Evolutionary conservation across 345 rosid genomes (phyloP).

Genomic region (thale cress (Arabidopsis thaliana)): TAIR10.1 NC_003075.7:16268501-16269000

Average conservation of each 20-base stretch:
- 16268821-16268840: slow-evolving; percentile 56
- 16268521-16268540: slow-evolving; percentile 57
- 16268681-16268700: not conserved
- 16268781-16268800: slow-evolving; percentile 60
- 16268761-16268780: slow-evolving; percentile 57
- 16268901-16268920: slow-evolving; percentile 83
- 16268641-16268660: slow-evolving; percentile 60
- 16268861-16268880: slow-evolving; percentile 86
- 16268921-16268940: slow-evolving; percentile 67
- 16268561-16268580: slow-evolving; percentile 67
- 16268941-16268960: slow-evolving; percentile 46
- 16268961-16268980: slow-evolving; percentile 71
- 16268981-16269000: slow-evolving; percentile 76
- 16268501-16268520: slow-evolving; percentile 53
- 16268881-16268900: slow-evolving; percentile 74
- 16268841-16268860: slow-evolving; percentile 73
- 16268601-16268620: slow-evolving; percentile 5
- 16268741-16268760: slow-evolving; percentile 80
- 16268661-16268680: slow-evolving; percentile 54
- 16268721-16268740: slow-evolving; percentile 26
- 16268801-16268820: slow-evolving; percentile 54
- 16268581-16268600: slow-evolving; percentile 62
- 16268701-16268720: not conserved
- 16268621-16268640: slow-evolving; percentile 60
- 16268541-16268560: slow-evolving; percentile 74